These are phyloP conservation scores for Patellifolia procumbens DNA, from an alignment of 179 eudicot genomes.

Conservation along the genomic window DNA sequence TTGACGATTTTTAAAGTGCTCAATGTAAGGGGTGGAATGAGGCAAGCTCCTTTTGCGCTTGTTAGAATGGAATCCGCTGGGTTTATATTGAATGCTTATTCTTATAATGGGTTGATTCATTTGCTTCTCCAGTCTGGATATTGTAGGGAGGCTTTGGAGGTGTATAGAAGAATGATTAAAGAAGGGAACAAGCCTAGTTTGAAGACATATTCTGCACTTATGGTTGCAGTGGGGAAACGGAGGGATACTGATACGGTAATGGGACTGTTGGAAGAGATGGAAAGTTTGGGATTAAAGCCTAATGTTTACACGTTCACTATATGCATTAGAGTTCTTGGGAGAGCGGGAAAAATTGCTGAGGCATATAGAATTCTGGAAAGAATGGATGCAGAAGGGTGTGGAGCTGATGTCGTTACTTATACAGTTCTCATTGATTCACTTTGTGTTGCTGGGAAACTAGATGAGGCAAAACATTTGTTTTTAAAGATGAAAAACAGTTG, in stretches of 20 bases:
- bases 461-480: constrained; percentile 70
- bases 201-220: constrained; percentile 86
- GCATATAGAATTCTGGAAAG: constrained; percentile 63
- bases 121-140: constrained; percentile 69
- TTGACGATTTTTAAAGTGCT: constrained; percentile 71
- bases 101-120: constrained; percentile 79
- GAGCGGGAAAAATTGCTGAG: constrained; percentile 71
- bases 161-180: constrained; percentile 63
- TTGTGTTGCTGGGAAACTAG: constrained; percentile 66
- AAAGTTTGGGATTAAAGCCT: constrained; percentile 70
- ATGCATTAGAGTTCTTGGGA: constrained; percentile 84
- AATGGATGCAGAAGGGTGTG: constrained; percentile 82
- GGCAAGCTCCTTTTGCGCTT: constrained; percentile 69
- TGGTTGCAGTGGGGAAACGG: constrained; percentile 82
- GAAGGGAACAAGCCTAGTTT: constrained; percentile 82
- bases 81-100: constrained; percentile 71
- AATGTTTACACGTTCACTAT: constrained; percentile 88
- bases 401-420: constrained; percentile 85
- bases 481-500: constrained; percentile 64
- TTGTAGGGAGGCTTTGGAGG: constrained; percentile 63
- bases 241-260: constrained; percentile 74
- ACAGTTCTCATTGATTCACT: constrained; percentile 89
- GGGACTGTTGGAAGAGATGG: constrained; percentile 72
- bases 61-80: constrained; percentile 55
- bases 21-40: constrained; percentile 65